Percentiles rank a stretch among this genome's conserved stretches.
phyloP scores from a whole-genome alignment of 345 rosid genomes.

The Eucalyptus marginata region DNA sequence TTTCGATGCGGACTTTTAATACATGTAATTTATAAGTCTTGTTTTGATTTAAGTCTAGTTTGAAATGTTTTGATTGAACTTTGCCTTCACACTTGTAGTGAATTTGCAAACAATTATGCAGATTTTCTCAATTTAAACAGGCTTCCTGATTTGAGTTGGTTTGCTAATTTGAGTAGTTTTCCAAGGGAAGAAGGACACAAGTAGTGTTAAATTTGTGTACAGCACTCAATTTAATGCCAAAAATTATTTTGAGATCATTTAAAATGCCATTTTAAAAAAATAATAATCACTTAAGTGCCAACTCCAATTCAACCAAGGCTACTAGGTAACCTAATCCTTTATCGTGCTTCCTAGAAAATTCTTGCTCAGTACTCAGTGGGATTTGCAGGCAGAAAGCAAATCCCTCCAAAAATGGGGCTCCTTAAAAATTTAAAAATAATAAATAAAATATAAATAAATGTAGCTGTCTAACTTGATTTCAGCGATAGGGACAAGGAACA shows the following conservation, averaged over 20 bases:
- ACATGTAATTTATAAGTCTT: not conserved
- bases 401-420: not conserved
- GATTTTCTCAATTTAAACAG: not conserved
- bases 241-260: too few species aligned
- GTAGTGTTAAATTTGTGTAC: too few species aligned
- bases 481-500: not conserved
- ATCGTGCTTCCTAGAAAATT: too few species aligned
- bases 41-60: not conserved
- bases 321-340: too few species aligned
- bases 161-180: not conserved
- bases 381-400: not conserved
- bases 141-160: not conserved
- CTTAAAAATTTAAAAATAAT: not conserved
- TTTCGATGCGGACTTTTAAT: not conserved
- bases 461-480: not conserved
- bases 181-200: too few species aligned
- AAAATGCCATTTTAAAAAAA: too few species aligned
- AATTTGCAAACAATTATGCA: not conserved
- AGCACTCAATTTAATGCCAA: too few species aligned
- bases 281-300: too few species aligned
- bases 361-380: too few species aligned
- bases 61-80: not conserved
- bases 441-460: too few species aligned
- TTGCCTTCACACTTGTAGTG: not conserved
- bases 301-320: too few species aligned